Conservation (phyloP, 352 stramenopile genomes). For the Pelagophyceae sp. region DNA sequence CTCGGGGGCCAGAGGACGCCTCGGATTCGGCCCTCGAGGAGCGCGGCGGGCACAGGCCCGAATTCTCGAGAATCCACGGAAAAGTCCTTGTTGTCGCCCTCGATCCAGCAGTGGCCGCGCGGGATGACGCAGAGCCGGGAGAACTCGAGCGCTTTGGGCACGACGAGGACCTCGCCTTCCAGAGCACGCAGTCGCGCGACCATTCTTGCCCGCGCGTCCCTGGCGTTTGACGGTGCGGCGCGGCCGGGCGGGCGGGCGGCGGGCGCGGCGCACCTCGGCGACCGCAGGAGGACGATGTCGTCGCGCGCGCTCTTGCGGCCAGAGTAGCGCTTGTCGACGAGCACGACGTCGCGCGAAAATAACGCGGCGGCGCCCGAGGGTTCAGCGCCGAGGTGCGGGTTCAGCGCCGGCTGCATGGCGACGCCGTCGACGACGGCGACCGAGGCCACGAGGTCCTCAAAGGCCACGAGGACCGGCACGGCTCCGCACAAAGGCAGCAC, state of each 20-base stretch:
- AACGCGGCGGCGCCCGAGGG: background rate
- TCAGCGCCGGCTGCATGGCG: background rate
- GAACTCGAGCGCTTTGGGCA: background rate
- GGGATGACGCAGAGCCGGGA: background rate
- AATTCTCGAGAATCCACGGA: background rate
- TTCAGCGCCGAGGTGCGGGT: too few relatives aligned
- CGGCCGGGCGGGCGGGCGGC: too few relatives aligned
- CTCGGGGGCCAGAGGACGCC: background rate
- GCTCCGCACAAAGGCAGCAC: background rate
- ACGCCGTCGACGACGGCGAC: background rate
- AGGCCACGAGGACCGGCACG: background rate
- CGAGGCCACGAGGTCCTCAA: background rate
- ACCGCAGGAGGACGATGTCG: background rate
- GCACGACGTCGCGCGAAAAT: too few relatives aligned
- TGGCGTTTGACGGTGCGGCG: background rate
- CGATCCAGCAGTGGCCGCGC: conserved; percentile 2
- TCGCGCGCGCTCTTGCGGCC: background rate
- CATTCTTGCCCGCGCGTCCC: too few relatives aligned
- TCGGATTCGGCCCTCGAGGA: background rate
- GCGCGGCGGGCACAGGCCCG: background rate
- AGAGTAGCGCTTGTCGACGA: background rate
- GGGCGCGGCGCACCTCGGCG: too few relatives aligned
- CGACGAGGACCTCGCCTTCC: background rate
- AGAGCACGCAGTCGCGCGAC: background rate
- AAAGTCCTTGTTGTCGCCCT: background rate